Evolutionary conservation across 495 filamentous ascomycete genomes (phyloP), one percentile per base, ranked within the genome.

Genomic region (Aspergillus nidulans): DNA sequence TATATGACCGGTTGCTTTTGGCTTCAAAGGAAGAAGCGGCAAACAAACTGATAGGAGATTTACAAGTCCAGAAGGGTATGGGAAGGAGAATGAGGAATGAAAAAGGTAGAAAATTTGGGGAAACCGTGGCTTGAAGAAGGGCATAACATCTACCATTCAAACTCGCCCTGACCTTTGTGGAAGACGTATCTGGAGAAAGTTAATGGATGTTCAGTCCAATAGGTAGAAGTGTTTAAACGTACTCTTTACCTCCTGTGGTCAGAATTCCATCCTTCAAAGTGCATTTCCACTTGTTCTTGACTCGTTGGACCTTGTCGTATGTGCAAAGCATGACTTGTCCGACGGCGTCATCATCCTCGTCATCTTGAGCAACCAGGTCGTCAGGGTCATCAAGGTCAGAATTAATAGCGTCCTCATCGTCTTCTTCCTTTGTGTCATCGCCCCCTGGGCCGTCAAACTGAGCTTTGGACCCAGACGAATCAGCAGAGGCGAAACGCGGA

Each of bases 271-370:
- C 94, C 77, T 97, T 97, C 50, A 99, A 80, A 5, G 88, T 89
- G 74, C 94, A 99, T 85, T 99, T 99, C 94, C 94, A 99, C 86
- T 97, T 99, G 70, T 97, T 99, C 85, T 99, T 99, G 55, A 97
- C 95, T 47, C 94, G 80, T 71, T 97, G 92, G 18, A 99, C 94
- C 77, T 99, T 99, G 76, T 99, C 94, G 66, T 98, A 98, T 63
- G 94, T 96, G 76, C 94, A 98, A 36, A 97, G 83, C 89, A 97
- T 97, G 69, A 94, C 89, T 56, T 95, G 87, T 1, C 83, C 84
- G 4, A 79, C 79, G 16, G 92, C 86, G 50, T 96, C 92, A 38
- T 97, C 91, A 21, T 81, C 85, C 20, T 91, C 87, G n/a, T 73
- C 69, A 13, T 89, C 86, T 9, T 89, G 85, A 43, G 86, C 85